Evolutionary conservation across 176 grass and related monocot species (phyloP), one percentile per base, ranked within the genome.

Genomic region (Chloris gayana): DNA sequence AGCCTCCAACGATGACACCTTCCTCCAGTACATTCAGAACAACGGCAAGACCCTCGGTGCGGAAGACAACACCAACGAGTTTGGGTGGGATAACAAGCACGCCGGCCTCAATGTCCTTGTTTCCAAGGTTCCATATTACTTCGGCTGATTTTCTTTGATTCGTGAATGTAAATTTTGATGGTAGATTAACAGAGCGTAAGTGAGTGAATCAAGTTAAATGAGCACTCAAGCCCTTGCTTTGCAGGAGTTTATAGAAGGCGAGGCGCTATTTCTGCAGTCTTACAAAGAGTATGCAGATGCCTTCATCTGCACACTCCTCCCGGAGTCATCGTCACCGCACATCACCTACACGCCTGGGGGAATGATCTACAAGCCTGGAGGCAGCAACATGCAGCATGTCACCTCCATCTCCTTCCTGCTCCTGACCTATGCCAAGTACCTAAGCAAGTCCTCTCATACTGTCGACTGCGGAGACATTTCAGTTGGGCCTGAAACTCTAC

Each of bases 41-140:
- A 98, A 98, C 21, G 92, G 92, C 81, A 95, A 95, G 75, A 98
- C 90, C 26, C 86, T 98, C 0, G 90, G 95, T 6, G 92, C 95
- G 54, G 95, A 95, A 58, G 95, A 98, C 30, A 95, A 58, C 84
- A 89, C 76, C 75, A 89, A 95, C 56, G 95, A 98, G 50, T 98
- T 98, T 2, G 95, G 95, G 7, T 98, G 95, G 95, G 95, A 98
- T 74, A 98, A 95, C 84, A 98, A 98, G 78, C 95, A 95, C n/a
- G 92, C 95, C 3, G 95, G 95, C 33, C 75, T 98, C 64, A 98
- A 98, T 38, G 92, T 98, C 35, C 73, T 98, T 0, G 81, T 98
- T 46, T 93, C 95, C 67, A 98, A 98, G 92, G 95, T 87, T 46
- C 58, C 9, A 26, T 4, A 27, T 7, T 70, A 35, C 10, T 14